Conservation (phyloP, 2,329 filamentous ascomycete species). For the Dendrostoma leiphaemia region DNA sequence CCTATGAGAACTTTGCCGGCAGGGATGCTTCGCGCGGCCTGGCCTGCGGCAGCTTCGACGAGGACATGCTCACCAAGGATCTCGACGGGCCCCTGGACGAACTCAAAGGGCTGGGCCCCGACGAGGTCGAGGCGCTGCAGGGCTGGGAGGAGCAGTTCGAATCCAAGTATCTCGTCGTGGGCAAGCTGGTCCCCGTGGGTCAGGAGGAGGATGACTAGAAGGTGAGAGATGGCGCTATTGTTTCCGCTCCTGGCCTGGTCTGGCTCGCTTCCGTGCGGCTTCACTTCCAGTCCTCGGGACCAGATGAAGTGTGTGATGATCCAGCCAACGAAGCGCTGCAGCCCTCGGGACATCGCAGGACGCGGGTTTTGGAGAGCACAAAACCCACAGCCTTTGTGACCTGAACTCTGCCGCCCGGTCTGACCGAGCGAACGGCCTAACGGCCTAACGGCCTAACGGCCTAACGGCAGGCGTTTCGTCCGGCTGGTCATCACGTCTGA, state of each 20-base stretch:
- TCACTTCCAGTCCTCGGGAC: background rate
- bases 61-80: constrained; percentile 92
- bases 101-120: constrained; percentile 66
- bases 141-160: constrained; percentile 93
- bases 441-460: too few relatives aligned
- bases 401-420: too few relatives aligned
- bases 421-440: too few relatives aligned
- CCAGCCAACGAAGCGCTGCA: too few relatives aligned
- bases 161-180: constrained; percentile 95
- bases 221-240: constrained; percentile 22
- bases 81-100: constrained; percentile 79
- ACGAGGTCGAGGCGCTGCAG: constrained; percentile 78
- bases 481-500: too few relatives aligned
- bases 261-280: background rate
- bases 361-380: too few relatives aligned
- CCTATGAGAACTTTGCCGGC: constrained; percentile 95
- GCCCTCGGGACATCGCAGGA: too few relatives aligned
- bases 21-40: constrained; percentile 85
- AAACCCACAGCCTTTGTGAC: too few relatives aligned
- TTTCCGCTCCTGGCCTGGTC: background rate
- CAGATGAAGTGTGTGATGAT: background rate
- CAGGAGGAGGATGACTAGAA: constrained; percentile 32
- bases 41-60: constrained; percentile 88
- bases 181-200: constrained; percentile 66
- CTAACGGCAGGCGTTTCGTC: too few relatives aligned